These are phyloP conservation scores for Leptomonas seymouri DNA, from an alignment of 208 protist species.

Conservation along the genomic window DNA sequence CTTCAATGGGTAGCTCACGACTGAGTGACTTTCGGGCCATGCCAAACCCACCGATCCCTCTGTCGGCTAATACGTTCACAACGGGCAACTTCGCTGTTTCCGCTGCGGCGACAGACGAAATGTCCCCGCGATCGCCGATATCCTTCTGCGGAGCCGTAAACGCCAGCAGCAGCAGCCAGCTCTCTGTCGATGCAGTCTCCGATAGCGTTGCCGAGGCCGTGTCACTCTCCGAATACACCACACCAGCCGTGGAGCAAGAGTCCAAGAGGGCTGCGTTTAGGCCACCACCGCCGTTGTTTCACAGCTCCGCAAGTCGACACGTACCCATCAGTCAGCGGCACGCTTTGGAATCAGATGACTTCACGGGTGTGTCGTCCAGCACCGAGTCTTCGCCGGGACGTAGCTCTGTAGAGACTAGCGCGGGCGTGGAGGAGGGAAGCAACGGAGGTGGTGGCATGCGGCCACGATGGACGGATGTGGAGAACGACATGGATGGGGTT, in stretches of 20 bases:
- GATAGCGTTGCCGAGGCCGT: constrained; percentile 16
- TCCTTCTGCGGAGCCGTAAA: background rate
- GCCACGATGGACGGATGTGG: constrained; percentile 6
- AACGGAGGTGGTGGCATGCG: background rate
- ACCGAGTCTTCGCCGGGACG: constrained; percentile 10
- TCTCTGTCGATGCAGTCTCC: constrained; percentile 9
- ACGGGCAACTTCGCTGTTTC: background rate
- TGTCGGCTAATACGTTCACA: background rate
- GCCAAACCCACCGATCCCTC: background rate
- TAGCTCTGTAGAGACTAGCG: background rate
- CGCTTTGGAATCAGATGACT: background rate
- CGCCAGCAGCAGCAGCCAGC: constrained; percentile 5
- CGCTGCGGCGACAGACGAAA: background rate
- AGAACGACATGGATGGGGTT: constrained; percentile 10
- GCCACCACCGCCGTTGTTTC: background rate
- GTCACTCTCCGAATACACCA: constrained; percentile 18
- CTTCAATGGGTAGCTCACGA: no score
- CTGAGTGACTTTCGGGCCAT: no score
- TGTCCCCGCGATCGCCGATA: constrained; percentile 4
- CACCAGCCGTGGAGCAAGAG: background rate
- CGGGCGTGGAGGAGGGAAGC: background rate
- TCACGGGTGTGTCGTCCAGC: constrained; percentile 29
- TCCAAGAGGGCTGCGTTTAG: background rate
- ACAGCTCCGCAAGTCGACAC: background rate
- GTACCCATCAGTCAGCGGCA: background rate